Base-by-base conservation (phyloP, 352 stramenopile genomes). In the Phytophthora melonis region DNA sequence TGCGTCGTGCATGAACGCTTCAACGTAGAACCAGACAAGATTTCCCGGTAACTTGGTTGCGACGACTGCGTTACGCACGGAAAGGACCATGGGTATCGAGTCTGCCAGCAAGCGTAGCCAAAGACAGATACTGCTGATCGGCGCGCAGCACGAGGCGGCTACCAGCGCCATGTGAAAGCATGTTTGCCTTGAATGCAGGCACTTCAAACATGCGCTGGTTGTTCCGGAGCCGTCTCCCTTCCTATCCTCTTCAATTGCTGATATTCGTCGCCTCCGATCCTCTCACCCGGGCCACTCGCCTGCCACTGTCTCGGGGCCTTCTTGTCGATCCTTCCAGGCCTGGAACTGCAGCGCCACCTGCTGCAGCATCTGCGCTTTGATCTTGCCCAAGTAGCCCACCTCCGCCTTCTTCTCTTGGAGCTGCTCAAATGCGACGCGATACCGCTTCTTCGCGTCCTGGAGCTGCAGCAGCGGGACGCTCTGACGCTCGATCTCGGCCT, bases 291-390 rank as follows among this genome's bases (percentile, higher is more conserved):
- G 68, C 27, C 63, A 71, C 34, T 41, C 34, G 36, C 36, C 36
- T 43, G 65, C 57, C 19, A 23, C 47, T 27, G 23, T 30, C 36
- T 63, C 68, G 13, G 43, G 34, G 9, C 36, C 45, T 25, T 68
- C 52, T 39, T 75, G 13, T 41, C 9, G 36, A 10, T 72, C 54
- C 52, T 52, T 87, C 83, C 84, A 92, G 2, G 21, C n/a, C 30
- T 92, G 74, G 21, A 90, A 91, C 19, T 83, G 82, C 52, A 69
- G 72, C 30, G 80, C 86, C 53, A 91, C 74, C n/a, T 79, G 71
- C 60, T 79, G 72, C 57, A 92, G 71, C 81, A 92, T 90, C 63
- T 92, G 83, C 58, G 79, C 78, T 63, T 87, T 89, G 66, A 90
- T 86, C 60, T 89, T 88, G 56, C 68, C 50, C 47, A 92, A 43